A percentile compares a stretch with the other conserved stretches of the same genome.
Conservation (phyloP, 2,329 filamentous ascomycete genomes). For the Rutstroemia sp. region DNA sequence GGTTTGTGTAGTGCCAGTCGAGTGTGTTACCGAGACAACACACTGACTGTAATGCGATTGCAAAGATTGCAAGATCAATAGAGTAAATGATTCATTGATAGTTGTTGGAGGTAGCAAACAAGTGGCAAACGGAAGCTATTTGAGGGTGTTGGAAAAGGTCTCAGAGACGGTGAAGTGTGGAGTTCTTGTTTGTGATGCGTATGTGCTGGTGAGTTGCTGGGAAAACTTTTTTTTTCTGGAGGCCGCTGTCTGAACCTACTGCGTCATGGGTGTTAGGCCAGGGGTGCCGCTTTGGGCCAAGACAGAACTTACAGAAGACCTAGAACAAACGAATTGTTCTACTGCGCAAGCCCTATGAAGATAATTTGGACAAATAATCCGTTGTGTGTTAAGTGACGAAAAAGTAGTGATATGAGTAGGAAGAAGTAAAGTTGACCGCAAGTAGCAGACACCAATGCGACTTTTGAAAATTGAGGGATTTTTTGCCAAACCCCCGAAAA, state of each 20-base stretch:
- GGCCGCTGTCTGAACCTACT: not conserved
- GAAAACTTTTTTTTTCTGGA: constrained; percentile 5
- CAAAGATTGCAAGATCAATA: constrained; percentile 9
- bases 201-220: not conserved
- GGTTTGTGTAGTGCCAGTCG: not conserved
- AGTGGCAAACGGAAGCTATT: not conserved
- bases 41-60: constrained; percentile 6
- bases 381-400: not conserved
- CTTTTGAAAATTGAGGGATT: not conserved
- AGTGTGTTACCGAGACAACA: not conserved
- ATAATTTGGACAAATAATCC: too few relatives aligned
- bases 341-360: too few relatives aligned
- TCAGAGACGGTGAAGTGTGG: not conserved
- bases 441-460: not conserved
- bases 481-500: not conserved
- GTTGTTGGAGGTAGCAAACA: not conserved
- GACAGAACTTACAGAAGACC: too few relatives aligned
- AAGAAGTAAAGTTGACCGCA: not conserved
- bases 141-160: not conserved
- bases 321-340: too few relatives aligned
- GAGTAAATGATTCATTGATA: constrained; percentile 4
- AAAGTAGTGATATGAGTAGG: not conserved
- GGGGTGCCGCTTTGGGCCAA: too few relatives aligned
- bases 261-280: constrained; percentile 1
- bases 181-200: not conserved